Evolutionary conservation across 768 basidiomycete genomes (phyloP), one percentile per base, ranked within the genome.

Genomic region (Phylloporus scabripes): DNA sequence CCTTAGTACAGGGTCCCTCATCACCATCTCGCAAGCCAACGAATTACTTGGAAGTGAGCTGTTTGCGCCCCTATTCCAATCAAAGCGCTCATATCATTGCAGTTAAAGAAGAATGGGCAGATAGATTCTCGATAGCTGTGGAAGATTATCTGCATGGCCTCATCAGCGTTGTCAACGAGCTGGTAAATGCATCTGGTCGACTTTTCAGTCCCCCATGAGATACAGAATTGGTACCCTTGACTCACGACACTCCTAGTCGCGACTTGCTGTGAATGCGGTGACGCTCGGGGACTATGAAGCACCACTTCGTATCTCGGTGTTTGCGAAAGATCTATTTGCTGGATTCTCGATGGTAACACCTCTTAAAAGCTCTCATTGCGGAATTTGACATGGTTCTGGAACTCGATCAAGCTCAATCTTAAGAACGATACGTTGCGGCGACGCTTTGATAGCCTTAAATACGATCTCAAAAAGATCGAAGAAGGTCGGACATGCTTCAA

Each of bases 391-490:
- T 46, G 26, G 12, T 48, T 43, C 24, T 8, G 44, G 15, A 37
- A 53, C 44, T 53, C 14, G 49, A 46, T 18, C 54, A 88, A 63
- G 88, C 73, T 92, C 12, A 92, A 90, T 59, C 71, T 92, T 17
- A 91, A 91, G 61, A 91, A 91, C 49, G 89, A 91, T 58, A 60
- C 72, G 0, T 69, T 92, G 15, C 81, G 88, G 4, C 77, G 86
- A 51, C 71, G 87, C 46, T 92, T 86, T 60, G 88, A 91, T 60
- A 80, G 85, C 54, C 70, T 91, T 29, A 91, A 92, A 60, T 92
- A 91, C 54, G 89, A 90, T 61, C 78, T 92, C 53, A 90, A 90
- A 65, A 90, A 89, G 59, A 85, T 92, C 15, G 88, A 91, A 70
- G 89, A 91, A 82, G 88, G 89, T 79, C 48, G 42, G 72, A 56